Conservation (phyloP, 1,284 basidiomycete species). For the Sanghuangporus weigelae region DNA sequence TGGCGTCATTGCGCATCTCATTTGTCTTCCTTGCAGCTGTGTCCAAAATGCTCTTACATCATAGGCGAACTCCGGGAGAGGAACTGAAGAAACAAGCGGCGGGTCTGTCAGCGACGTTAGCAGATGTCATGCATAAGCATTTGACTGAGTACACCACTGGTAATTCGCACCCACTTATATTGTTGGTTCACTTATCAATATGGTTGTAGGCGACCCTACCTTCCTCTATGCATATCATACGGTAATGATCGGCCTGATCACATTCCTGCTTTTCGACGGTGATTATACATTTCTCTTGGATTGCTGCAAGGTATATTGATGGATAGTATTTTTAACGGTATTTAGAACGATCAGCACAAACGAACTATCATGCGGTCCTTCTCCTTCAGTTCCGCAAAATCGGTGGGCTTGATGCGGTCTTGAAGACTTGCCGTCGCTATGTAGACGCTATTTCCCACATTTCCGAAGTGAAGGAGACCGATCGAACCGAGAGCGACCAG, state of each 20-base stretch:
- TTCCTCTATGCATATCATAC: constrained; percentile 65
- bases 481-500: constrained; percentile 51
- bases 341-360: constrained; percentile 67
- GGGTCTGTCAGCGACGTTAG: constrained; percentile 64
- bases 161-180: constrained; percentile 24
- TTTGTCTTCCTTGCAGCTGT: constrained; percentile 10
- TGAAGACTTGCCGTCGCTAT: constrained; percentile 56
- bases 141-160: constrained; percentile 54
- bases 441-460: constrained; percentile 52
- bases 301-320: too few relatives aligned
- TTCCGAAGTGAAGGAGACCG: constrained; percentile 41
- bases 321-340: not conserved
- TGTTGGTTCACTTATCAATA: constrained; percentile 10
- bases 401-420: constrained; percentile 70
- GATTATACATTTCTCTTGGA: constrained; percentile 24
- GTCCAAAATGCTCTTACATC: constrained; percentile 87
- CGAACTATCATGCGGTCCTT: constrained; percentile 79
- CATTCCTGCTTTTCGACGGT: constrained; percentile 83
- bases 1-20: not conserved
- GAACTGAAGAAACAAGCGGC: constrained; percentile 76
- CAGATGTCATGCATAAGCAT: constrained; percentile 71
- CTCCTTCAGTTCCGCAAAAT: constrained; percentile 69
- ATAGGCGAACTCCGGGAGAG: constrained; percentile 72
- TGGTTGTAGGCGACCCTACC: constrained; percentile 42
- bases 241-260: constrained; percentile 72